Evolutionary conservation across 148 eudicot species (phyloP).

Genomic region (Linanthus parryae): DNA sequence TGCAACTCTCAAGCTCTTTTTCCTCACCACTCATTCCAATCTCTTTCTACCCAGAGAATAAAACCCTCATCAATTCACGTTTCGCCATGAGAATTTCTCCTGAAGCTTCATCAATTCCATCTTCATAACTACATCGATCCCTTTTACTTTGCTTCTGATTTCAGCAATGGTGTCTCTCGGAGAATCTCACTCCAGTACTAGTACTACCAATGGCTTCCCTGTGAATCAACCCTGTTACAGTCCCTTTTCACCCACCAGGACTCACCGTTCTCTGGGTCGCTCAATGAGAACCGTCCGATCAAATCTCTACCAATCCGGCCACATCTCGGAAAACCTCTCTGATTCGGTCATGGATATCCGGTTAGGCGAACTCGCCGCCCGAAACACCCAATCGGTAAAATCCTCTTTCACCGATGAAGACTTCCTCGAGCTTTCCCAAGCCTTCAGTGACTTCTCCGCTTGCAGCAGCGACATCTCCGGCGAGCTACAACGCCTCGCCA

Average conservation of each 20-base stretch:
- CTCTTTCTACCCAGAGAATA: no score
- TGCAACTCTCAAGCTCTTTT: no score
- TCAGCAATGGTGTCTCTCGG: constrained; percentile 55
- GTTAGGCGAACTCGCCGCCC: constrained; percentile 50
- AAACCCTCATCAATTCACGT: background rate
- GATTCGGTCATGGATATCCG: constrained; percentile 73
- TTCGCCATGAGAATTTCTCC: background rate
- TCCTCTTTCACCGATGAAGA: constrained; percentile 28
- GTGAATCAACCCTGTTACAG: constrained; percentile 41
- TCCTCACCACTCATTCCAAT: no score
- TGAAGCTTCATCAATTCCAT: background rate
- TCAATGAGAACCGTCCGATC: constrained; percentile 92
- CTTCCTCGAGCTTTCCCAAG: constrained; percentile 44
- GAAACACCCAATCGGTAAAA: constrained; percentile 17
- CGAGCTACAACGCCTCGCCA: constrained; percentile 68
- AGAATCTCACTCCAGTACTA: constrained; percentile 33
- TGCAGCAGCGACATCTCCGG: constrained; percentile 88
- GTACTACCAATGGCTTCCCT: constrained; percentile 23
- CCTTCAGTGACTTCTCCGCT: constrained; percentile 60
- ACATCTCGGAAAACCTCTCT: constrained; percentile 39
- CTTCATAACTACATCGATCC: background rate
- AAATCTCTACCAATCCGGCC: constrained; percentile 21
- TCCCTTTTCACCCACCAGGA: constrained; percentile 38
- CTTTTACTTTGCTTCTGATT: background rate
- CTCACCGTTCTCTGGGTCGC: constrained; percentile 57